Conservation (phyloP, 2,329 filamentous ascomycete genomes). For the Dothidotthia symphoricarpi region DNA sequence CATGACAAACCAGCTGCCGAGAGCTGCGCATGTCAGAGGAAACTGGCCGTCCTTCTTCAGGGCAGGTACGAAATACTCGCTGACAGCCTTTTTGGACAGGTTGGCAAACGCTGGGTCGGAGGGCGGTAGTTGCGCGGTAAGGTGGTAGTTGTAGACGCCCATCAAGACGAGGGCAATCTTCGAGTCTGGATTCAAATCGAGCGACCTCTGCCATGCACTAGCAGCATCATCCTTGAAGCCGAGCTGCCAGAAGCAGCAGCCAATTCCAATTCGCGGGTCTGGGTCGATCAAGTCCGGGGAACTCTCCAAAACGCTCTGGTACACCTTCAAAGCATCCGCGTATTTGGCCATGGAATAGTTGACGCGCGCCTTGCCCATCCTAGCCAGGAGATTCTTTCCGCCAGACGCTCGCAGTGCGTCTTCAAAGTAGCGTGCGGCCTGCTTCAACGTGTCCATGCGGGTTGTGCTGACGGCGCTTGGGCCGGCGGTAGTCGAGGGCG, state of each 20-base stretch:
- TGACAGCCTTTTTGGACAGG: slow-evolving; percentile 91
- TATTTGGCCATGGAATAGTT: slow-evolving; percentile 85
- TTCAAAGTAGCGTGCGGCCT: slow-evolving; percentile 90
- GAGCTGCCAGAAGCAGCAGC: slow-evolving; percentile 95
- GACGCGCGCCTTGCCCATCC: slow-evolving; percentile 84
- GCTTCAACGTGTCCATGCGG: slow-evolving; percentile 73
- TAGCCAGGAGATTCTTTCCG: slow-evolving; percentile 85
- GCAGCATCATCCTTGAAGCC: slow-evolving; percentile 93
- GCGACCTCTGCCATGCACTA: slow-evolving; percentile 80
- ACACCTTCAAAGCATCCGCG: slow-evolving; percentile 75
- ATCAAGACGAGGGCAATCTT: slow-evolving; percentile 89
- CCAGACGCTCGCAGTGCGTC: slow-evolving; percentile 83
- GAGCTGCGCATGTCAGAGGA: slow-evolving; percentile 84
- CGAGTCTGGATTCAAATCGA: slow-evolving; percentile 79
- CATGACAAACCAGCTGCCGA: slow-evolving; percentile 85
- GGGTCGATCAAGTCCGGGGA: slow-evolving; percentile 88
- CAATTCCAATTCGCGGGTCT: slow-evolving; percentile 92
- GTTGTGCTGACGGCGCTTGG: slow-evolving; percentile 67
- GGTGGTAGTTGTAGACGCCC: slow-evolving; percentile 84
- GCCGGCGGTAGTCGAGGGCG: slow-evolving; percentile 66
- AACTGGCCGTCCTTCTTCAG: slow-evolving; percentile 92
- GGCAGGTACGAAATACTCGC: slow-evolving; percentile 86
- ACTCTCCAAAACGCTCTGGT: slow-evolving; percentile 82
- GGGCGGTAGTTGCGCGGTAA: slow-evolving; percentile 77
- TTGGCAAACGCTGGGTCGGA: slow-evolving; percentile 81